These are phyloP conservation scores for Casaregolazyma lundiana DNA, from an alignment of 1,139 yeast species.

Conservation along the genomic window DNA sequence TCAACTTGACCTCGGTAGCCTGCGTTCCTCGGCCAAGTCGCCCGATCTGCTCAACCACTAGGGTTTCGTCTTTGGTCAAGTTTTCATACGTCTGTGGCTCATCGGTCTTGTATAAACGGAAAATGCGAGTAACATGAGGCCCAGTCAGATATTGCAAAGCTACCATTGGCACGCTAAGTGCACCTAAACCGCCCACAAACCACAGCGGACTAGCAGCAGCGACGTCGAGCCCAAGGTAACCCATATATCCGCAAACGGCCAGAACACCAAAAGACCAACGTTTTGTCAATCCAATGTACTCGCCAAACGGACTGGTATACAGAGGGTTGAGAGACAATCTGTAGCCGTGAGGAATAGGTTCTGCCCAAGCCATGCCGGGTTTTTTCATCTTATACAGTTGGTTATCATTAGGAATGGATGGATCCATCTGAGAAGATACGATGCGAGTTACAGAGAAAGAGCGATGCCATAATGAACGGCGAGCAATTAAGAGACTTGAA, in stretches of 20 bases:
- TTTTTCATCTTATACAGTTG: constrained; percentile 24
- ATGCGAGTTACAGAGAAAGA: neutral
- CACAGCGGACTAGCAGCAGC: constrained; percentile 16
- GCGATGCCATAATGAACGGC: neutral
- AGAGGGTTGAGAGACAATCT: constrained; percentile 31
- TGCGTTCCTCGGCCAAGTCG: constrained; percentile 63
- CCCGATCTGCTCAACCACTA: constrained; percentile 65
- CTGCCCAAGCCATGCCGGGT: constrained; percentile 34
- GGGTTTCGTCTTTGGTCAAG: constrained; percentile 54
- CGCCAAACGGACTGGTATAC: constrained; percentile 32
- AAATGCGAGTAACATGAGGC: constrained; percentile 68
- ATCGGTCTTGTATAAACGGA: constrained; percentile 58
- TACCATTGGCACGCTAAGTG: constrained; percentile 57
- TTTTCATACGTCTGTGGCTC: constrained; percentile 61
- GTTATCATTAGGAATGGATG: constrained; percentile 10
- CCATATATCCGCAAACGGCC: constrained; percentile 30
- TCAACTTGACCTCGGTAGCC: constrained; percentile 53
- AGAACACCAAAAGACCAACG: constrained; percentile 34
- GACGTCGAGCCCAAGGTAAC: constrained; percentile 28
- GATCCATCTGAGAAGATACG: constrained; percentile 6
- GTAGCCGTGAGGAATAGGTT: constrained; percentile 31
- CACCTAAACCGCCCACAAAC: constrained; percentile 39
- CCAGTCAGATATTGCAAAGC: constrained; percentile 49
- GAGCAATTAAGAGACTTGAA: neutral
- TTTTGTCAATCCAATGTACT: constrained; percentile 35